These are phyloP conservation scores for Marsdenia floribunda DNA, from an alignment of 257 asterid species.

Conservation along the genomic window DNA sequence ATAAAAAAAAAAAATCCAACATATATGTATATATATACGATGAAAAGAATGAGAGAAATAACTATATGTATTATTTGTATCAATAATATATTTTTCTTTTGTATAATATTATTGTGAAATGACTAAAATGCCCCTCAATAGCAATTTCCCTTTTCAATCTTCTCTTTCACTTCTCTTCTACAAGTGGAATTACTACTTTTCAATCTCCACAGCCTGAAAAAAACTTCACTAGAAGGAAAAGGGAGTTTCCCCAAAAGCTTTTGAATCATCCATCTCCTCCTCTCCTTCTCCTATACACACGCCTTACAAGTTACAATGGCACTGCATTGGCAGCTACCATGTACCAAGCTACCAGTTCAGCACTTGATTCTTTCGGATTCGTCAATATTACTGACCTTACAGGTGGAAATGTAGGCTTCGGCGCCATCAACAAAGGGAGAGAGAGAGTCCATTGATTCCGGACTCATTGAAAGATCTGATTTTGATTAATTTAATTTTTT, in stretches of 20 bases:
- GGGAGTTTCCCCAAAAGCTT: neutral
- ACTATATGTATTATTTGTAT: too few relatives aligned
- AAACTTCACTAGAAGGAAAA: constrained; percentile 5
- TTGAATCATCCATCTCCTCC: neutral
- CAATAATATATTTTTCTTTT: too few relatives aligned
- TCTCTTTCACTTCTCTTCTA: neutral
- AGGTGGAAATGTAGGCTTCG: constrained; percentile 64
- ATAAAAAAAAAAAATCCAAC: too few relatives aligned
- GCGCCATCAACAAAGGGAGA: constrained; percentile 38
- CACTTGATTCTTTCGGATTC: constrained; percentile 62
- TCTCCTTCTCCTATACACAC: neutral
- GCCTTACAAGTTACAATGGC: constrained; percentile 47
- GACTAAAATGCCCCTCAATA: too few relatives aligned
- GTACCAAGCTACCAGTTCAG: constrained; percentile 69
- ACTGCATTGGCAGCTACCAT: constrained; percentile 63
- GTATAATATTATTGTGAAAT: too few relatives aligned
- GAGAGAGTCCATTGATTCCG: too few relatives aligned
- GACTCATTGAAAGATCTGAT: too few relatives aligned
- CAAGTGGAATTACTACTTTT: neutral
- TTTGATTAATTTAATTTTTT: too few relatives aligned
- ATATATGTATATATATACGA: too few relatives aligned
- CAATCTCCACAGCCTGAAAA: constrained; percentile 4
- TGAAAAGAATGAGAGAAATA: too few relatives aligned
- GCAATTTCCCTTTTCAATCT: too few relatives aligned
- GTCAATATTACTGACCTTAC: constrained; percentile 49